phyloP scores from a whole-genome alignment of 495 filamentous ascomycete species.

The Aspergillus indologenus region DNA sequence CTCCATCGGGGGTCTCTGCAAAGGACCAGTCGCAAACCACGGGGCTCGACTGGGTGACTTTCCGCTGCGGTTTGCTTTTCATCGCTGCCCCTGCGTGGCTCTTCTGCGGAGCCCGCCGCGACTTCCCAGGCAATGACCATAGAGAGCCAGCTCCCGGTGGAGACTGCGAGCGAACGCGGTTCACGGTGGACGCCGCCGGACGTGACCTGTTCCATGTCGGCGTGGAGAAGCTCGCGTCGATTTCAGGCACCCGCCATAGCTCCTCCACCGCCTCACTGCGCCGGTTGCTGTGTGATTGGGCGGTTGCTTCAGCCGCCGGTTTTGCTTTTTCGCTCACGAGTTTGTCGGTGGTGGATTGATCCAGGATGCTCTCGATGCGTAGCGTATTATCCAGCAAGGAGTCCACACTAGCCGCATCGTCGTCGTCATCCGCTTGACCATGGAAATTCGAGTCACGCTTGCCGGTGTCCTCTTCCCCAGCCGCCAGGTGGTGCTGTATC shows the following conservation, averaged over 20 bases:
- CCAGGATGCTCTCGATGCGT: conserved; percentile 14
- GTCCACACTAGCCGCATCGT: conserved; percentile 26
- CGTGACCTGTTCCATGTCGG: conserved; percentile 27
- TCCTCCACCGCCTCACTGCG: conserved; percentile 24
- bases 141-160: conserved; percentile 39
- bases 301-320: conserved; percentile 14
- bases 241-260: conserved; percentile 42
- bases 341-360: conserved; percentile 1
- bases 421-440: conserved; percentile 13
- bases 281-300: conserved; percentile 10
- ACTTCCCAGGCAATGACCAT: conserved; percentile 33
- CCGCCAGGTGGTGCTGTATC: neutral
- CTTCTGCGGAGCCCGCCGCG: conserved; percentile 24
- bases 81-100: conserved; percentile 23
- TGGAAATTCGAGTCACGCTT: no score
- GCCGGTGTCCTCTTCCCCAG: neutral
- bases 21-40: conserved; percentile 46
- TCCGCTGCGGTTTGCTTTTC: conserved; percentile 23
- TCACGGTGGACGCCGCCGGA: conserved; percentile 17
- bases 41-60: conserved; percentile 36
- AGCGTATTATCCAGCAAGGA: conserved; percentile 25
- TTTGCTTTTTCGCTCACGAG: conserved; percentile 22
- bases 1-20: conserved; percentile 33
- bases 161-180: conserved; percentile 26
- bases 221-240: conserved; percentile 34